Evolutionary conservation across 441 rosid species (phyloP).

Genomic region (Pelargonium cotyledonis): DNA sequence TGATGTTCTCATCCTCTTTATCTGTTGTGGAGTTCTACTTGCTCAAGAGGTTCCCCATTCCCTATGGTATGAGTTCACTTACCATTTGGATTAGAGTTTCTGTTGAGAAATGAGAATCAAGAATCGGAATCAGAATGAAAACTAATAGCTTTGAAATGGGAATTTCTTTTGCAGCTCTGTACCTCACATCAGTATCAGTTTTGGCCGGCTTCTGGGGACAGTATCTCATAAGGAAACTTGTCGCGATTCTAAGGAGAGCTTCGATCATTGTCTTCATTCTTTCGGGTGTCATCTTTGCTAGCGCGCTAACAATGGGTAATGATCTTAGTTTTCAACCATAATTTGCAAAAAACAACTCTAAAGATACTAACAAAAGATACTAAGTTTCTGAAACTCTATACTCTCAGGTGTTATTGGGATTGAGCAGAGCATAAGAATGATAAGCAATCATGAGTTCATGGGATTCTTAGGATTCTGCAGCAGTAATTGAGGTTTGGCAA

Average conservation of each 20-base stretch:
- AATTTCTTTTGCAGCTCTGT: constrained; percentile 34
- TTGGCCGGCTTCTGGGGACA: constrained; percentile 53
- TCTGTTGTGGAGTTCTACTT: constrained; percentile 69
- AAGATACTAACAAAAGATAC: too few relatives aligned
- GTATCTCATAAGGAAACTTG: constrained; percentile 46
- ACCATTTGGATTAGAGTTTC: background rate
- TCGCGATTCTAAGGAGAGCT: constrained; percentile 46
- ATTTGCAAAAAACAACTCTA: too few relatives aligned
- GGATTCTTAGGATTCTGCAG: constrained; percentile 76
- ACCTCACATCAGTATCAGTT: constrained; percentile 46
- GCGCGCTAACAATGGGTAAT: constrained; percentile 57
- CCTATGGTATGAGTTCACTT: constrained; percentile 36
- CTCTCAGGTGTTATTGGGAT: constrained; percentile 60
- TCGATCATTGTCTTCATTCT: constrained; percentile 66
- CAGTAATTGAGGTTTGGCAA: constrained; percentile 48
- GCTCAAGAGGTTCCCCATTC: constrained; percentile 64
- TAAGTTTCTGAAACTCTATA: too few relatives aligned
- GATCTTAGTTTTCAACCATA: too few relatives aligned
- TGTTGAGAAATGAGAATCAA: too few relatives aligned
- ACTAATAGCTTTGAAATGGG: too few relatives aligned
- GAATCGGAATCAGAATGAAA: too few relatives aligned
- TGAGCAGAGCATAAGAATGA: constrained; percentile 55
- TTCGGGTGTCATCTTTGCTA: constrained; percentile 50
- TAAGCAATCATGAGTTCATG: constrained; percentile 73
- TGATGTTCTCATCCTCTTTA: constrained; percentile 70